Base-by-base conservation (phyloP, 768 basidiomycete genomes). In the Lentinula sp. region DNA sequence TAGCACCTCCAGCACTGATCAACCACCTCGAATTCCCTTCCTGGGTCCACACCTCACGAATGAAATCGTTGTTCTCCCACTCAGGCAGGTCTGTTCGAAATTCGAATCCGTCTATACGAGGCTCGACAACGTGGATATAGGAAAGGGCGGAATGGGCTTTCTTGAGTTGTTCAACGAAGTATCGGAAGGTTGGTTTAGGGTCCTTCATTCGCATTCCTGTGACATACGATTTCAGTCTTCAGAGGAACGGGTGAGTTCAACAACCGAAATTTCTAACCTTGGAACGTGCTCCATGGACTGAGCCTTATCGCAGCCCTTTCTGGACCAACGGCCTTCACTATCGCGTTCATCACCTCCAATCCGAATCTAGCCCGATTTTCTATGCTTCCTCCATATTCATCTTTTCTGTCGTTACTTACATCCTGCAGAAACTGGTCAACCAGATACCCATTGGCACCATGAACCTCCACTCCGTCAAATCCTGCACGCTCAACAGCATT, bases 391-490 rank as follows among this genome's bases (percentile, higher is more conserved):
- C 85, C 85, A 71, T 81, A 85, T 50, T 74, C 72, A 69, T 85
- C 83, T 5, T 73, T 79, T 15, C 81, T 74, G 20, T 73, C 66
- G 69, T 85, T 85, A 15, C 69, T 66, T 2, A 66, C 54, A 39
- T 72, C 65, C 58, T 82, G 78, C 6, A 79, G 62, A 73, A 84
- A 83, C 65, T 83, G 80, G 64, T 84, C 78, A 33, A 73, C 50
- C 33, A 79, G 60, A 56, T 75, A 73, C 0, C 71, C 71, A 41
- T 71, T 71, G 12, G 68, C 70, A 9, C 58, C 67, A 45, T 73
- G 71, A 62, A 79, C 72, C 71, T 86, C 83, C 4, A 83, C 73
- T 32, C 83, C 85, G 61, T 85, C 84, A 60, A 85, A 85, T 8
- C 81, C 84, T 48, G 85, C 81, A 51, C 58, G 65, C 46, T 73